Base-by-base conservation (phyloP, 2,329 filamentous ascomycete genomes). In the Tricladium varicosporioides region DNA sequence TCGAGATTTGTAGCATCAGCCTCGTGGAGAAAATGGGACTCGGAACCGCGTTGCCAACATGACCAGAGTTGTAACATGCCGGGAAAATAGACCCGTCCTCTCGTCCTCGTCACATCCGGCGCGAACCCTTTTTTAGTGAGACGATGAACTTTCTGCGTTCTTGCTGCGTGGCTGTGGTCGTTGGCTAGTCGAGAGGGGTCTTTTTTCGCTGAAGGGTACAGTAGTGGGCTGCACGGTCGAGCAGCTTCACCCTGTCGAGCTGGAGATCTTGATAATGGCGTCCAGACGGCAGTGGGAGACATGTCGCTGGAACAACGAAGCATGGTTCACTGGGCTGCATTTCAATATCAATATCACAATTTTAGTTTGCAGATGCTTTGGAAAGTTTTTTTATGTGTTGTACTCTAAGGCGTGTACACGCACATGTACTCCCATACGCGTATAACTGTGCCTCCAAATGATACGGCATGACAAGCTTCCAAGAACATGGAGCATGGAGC, bases 241-340 rank as follows among this genome's bases (percentile, higher is more conserved):
- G 33, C 15, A 44, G 16, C 15, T 42, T 48, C 44, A 22, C 51
- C 51, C 51, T 54, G 51, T 48, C 44, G 11, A 54, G 51, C 51
- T 54, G 51, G 51, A 54, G 18, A 22, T 51, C 18, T n/a, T 9
- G 19, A n/a, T 7, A 22, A 40, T n/a, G n/a, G n/a, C 10, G n/a
- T n/a, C 10, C 11, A 11, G 11, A 40, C 36, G 36, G 36, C 9
- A 13, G n/a, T n/a, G 3, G 36, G n/a, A 10, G 11, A 10, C 36
- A 4, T 40, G 11, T 4, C 5, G 36, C 9, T 40, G 10, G 36
- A 40, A 40, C 8, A 13, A 8, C 11, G 10, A n/a, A 40, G 36
- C 36, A n/a, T 13, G 36, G 11, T 5, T 27, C 22, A 27, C 22
- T 27, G 36, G 4, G 36, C 36, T 40, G 36, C 36, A 40, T 10